Evolutionary conservation across 1,284 basidiomycete species (phyloP).

Genomic region (Leccinum pallidistipes): DNA sequence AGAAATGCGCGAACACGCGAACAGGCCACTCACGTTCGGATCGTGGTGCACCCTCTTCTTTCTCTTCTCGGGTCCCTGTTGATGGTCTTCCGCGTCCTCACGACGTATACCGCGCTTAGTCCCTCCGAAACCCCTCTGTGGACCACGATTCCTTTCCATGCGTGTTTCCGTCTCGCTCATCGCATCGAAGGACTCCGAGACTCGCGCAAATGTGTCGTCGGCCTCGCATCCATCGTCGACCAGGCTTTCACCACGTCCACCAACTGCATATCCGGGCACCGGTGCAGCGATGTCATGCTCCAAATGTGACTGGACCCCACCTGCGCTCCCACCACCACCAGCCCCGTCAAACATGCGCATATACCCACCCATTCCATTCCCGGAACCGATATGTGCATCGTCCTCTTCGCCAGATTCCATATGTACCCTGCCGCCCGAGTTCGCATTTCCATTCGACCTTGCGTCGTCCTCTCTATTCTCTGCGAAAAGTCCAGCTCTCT

Average conservation of each 20-base stretch:
- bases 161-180: conserved; percentile 9
- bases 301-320: conserved; percentile 3
- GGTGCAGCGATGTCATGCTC: conserved; percentile 18
- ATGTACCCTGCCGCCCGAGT: not conserved
- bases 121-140: conserved; percentile 1
- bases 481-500: conserved; percentile 5
- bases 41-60: conserved; percentile 13
- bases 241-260: not conserved
- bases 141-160: conserved; percentile 3
- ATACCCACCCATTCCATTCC: conserved; percentile 21
- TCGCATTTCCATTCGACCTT: not conserved
- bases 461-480: conserved; percentile 8
- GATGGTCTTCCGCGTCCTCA: conserved; percentile 17
- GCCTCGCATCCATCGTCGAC: not conserved
- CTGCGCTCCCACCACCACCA: not conserved
- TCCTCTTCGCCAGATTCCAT: conserved; percentile 8
- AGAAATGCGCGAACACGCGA: not conserved
- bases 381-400: not conserved
- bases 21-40: conserved; percentile 20
- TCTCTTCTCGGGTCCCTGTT: conserved; percentile 17
- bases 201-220: conserved; percentile 8
- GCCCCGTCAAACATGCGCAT: conserved; percentile 23
- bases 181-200: conserved; percentile 9
- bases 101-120: conserved; percentile 16
- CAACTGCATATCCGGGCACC: conserved; percentile 15